These are phyloP conservation scores for Parafenestella ontariensis DNA, from an alignment of 2,329 filamentous ascomycete genomes.

Conservation along the genomic window DNA sequence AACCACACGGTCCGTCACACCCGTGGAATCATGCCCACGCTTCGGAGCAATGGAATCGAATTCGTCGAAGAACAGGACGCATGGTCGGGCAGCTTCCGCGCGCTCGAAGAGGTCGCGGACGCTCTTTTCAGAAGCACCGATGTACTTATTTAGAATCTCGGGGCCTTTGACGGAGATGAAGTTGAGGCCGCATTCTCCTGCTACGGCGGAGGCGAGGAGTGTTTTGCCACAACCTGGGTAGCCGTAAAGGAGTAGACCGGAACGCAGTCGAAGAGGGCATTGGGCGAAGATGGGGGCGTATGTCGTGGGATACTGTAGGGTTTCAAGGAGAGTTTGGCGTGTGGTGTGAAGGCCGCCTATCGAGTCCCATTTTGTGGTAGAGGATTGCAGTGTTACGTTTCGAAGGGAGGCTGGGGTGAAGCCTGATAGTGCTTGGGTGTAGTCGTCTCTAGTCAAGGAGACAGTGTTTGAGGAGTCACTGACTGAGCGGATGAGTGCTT, in stretches of 20 bases:
- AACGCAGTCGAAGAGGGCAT: slow-evolving; percentile 92
- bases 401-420: slow-evolving; percentile 95
- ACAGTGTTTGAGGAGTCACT: slow-evolving; percentile 55
- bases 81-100: slow-evolving; percentile 87
- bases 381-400: slow-evolving; percentile 92
- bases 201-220: slow-evolving; percentile 92
- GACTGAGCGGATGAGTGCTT: slow-evolving; percentile 88
- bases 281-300: slow-evolving; percentile 98
- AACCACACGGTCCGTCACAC: slow-evolving; percentile 97
- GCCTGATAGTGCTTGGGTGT: slow-evolving; percentile 82
- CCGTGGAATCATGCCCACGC: slow-evolving; percentile 93
- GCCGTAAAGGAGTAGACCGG: slow-evolving; percentile 90
- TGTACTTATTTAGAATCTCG: slow-evolving; percentile 99
- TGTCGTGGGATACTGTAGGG: slow-evolving; percentile 94
- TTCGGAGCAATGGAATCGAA: slow-evolving; percentile 98
- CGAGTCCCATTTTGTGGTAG: slow-evolving; percentile 87
- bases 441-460: slow-evolving; percentile 75
- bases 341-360: slow-evolving; percentile 90
- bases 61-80: slow-evolving; percentile 97
- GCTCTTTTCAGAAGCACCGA: slow-evolving; percentile 94
- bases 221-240: slow-evolving; percentile 98
- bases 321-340: slow-evolving; percentile 90
- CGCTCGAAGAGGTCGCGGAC: slow-evolving; percentile 95
- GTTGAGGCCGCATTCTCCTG: slow-evolving; percentile 95
- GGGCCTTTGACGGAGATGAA: slow-evolving; percentile 99